phyloP scores from a whole-genome alignment of 2,329 filamentous ascomycete genomes.

The Talaromyces piceae region DNA sequence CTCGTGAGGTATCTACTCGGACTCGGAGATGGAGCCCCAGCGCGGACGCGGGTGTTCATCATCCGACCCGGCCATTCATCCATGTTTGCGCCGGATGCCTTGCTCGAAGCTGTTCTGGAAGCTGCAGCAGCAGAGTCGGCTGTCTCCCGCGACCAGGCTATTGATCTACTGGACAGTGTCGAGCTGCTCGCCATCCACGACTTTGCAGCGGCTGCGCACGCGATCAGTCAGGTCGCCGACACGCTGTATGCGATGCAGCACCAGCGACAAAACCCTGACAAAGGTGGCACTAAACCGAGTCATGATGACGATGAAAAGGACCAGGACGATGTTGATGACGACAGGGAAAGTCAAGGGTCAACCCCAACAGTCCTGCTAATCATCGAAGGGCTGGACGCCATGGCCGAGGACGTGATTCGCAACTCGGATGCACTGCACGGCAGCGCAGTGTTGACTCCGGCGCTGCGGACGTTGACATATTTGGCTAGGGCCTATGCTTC shows the following conservation, averaged over 20 bases:
- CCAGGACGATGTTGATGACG: background rate
- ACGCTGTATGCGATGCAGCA: conserved; percentile 17
- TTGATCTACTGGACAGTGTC: conserved; percentile 25
- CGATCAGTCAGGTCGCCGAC: conserved; percentile 24
- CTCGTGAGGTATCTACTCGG: background rate
- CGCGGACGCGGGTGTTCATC: conserved; percentile 22
- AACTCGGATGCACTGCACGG: conserved; percentile 30
- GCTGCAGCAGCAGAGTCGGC: background rate
- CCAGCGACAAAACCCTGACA: background rate
- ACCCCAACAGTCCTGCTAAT: conserved; percentile 20
- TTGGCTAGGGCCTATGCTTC: conserved; percentile 23
- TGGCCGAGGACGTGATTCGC: conserved; percentile 30
- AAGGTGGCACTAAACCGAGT: background rate
- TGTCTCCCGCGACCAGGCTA: conserved; percentile 23
- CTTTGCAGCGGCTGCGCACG: conserved; percentile 22
- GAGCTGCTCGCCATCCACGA: conserved; percentile 28
- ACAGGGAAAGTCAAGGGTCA: background rate
- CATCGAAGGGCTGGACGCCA: conserved; percentile 30
- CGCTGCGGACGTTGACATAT: conserved; percentile 26
- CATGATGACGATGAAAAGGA: background rate
- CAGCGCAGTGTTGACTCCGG: conserved; percentile 24
- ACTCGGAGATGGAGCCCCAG: background rate
- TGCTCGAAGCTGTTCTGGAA: conserved; percentile 22
- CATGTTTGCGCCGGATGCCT: conserved; percentile 23
- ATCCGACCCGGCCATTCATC: conserved; percentile 25